phyloP scores from a whole-genome alignment of 2,329 filamentous ascomycete species.

The Paraphaeosphaeria minitans region DNA sequence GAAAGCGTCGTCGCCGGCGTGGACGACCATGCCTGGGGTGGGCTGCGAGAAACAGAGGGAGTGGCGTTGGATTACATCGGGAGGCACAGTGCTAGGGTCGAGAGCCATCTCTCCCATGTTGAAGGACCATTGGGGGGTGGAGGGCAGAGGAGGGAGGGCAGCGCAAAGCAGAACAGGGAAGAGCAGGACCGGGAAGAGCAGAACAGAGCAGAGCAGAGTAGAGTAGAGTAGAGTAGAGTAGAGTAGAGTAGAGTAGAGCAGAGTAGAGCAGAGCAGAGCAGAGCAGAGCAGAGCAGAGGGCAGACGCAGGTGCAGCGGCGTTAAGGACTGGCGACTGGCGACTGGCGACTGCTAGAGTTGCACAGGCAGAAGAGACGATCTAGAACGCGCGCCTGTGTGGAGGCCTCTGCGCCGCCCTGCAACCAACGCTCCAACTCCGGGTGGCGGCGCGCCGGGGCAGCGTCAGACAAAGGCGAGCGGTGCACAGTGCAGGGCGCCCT shows the following conservation, averaged over 20 bases:
- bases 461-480: not conserved
- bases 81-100: conserved; percentile 36
- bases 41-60: conserved; percentile 51
- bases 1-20: conserved; percentile 53
- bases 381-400: conserved; percentile 38
- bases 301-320: conserved; percentile 27
- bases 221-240: not conserved
- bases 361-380: conserved; percentile 34
- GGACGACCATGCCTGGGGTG: conserved; percentile 50
- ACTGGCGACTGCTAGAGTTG: conserved; percentile 19
- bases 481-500: not conserved
- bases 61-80: conserved; percentile 49
- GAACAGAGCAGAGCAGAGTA: not conserved
- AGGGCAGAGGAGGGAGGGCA: conserved; percentile 10
- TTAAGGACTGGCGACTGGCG: conserved; percentile 30
- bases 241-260: conserved; percentile 10
- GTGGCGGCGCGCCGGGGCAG: not conserved
- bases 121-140: conserved; percentile 30
- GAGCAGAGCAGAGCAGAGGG: not conserved
- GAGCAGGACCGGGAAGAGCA: not conserved
- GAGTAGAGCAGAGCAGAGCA: not conserved
- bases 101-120: conserved; percentile 38
- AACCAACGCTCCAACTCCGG: conserved; percentile 7
- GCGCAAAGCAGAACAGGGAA: not conserved
- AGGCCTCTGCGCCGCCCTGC: conserved; percentile 29